Conservation (phyloP, 495 filamentous ascomycete genomes). For the Neohortaea acidophila region DNA sequence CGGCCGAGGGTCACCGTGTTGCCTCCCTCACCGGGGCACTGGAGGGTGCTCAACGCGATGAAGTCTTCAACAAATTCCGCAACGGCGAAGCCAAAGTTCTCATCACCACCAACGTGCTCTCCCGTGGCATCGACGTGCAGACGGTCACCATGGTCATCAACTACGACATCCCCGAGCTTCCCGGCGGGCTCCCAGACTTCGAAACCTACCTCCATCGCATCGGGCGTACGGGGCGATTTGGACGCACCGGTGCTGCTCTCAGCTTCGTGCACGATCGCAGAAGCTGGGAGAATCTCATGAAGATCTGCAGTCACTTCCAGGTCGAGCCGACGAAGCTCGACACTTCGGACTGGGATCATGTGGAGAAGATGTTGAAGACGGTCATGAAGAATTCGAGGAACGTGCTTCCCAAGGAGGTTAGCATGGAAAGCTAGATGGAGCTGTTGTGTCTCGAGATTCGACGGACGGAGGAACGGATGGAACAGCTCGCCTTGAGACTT, state of each 20-base stretch:
- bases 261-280: slow-evolving; percentile 70
- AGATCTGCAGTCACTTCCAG: slow-evolving; percentile 60
- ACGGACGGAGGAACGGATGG: too few relatives aligned
- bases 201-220: slow-evolving; percentile 98
- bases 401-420: not conserved
- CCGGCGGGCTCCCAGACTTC: slow-evolving; percentile 44
- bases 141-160: slow-evolving; percentile 97
- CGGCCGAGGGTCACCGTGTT: slow-evolving; percentile 76
- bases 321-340: slow-evolving; percentile 43
- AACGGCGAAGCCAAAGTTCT: slow-evolving; percentile 82
- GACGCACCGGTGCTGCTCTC: slow-evolving; percentile 90
- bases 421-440: too few relatives aligned
- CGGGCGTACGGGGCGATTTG: slow-evolving; percentile 91
- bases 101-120: slow-evolving; percentile 93
- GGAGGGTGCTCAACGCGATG: slow-evolving; percentile 68
- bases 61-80: slow-evolving; percentile 77
- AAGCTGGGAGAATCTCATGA: slow-evolving; percentile 57
- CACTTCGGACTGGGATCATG: slow-evolving; percentile 66
- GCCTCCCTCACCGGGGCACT: slow-evolving; percentile 73
- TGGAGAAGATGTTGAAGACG: slow-evolving; percentile 65
- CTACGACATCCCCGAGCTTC: slow-evolving; percentile 52
- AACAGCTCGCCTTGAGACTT: too few relatives aligned
- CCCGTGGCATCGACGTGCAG: slow-evolving; percentile 92
- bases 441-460: too few relatives aligned
- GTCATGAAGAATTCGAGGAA: slow-evolving; percentile 48